Conservation (phyloP, 2,329 filamentous ascomycete species). For the Pseudocercospora pini-densiflorae region DNA sequence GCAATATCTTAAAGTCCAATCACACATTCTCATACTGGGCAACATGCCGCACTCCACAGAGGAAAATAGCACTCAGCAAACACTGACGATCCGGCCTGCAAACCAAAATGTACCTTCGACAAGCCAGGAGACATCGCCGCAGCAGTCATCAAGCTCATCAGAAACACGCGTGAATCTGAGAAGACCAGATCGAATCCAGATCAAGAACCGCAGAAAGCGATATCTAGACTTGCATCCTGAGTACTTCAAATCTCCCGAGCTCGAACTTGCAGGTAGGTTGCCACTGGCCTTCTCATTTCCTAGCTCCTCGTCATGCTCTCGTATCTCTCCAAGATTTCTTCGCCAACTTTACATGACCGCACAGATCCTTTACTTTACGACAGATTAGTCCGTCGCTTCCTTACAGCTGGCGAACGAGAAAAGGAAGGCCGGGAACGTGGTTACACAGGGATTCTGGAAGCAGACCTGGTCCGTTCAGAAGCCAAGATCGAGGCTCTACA, state of each 20-base stretch:
- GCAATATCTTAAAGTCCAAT: too few species aligned
- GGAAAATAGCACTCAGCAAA: neutral
- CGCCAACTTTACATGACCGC: neutral
- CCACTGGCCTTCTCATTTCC: slow-evolving; percentile 6
- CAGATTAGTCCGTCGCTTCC: slow-evolving; percentile 75
- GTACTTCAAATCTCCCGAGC: slow-evolving; percentile 67
- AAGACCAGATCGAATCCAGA: slow-evolving; percentile 18
- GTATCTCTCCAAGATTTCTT: neutral
- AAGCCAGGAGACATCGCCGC: neutral
- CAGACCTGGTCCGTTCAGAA: slow-evolving; percentile 76
- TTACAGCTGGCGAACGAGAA: slow-evolving; percentile 73
- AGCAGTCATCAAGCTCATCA: neutral
- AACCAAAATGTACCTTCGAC: neutral
- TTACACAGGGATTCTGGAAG: slow-evolving; percentile 77
- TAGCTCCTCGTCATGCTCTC: slow-evolving; percentile 7
- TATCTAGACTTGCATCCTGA: slow-evolving; percentile 74
- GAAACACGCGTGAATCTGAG: neutral
- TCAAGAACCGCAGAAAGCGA: slow-evolving; percentile 76
- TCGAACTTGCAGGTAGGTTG: slow-evolving; percentile 63
- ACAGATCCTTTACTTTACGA: slow-evolving; percentile 82
- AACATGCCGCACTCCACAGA: neutral
- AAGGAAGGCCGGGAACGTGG: slow-evolving; percentile 74
- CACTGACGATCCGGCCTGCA: neutral
- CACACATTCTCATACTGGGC: neutral
- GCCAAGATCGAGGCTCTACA: slow-evolving; percentile 69